Percentiles rank a stretch among this genome's conserved stretches.
Evolutionary conservation across 2,329 filamentous ascomycete species (phyloP).

Genomic region (Westerdykella ornata): DNA sequence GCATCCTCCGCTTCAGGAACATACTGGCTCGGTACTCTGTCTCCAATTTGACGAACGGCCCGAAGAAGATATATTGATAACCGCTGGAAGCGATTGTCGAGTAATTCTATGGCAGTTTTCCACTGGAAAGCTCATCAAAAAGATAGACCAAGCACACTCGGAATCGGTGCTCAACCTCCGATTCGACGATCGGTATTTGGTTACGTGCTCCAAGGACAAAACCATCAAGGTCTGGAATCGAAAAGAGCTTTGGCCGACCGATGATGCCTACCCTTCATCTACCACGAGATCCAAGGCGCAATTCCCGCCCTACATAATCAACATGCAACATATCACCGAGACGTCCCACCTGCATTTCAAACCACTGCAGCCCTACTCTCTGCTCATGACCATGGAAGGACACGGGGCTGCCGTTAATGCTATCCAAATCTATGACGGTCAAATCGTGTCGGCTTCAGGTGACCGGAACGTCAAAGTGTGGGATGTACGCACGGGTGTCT

Average conservation of each 20-base stretch:
- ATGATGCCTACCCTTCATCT: constrained; percentile 35
- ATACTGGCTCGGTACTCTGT: constrained; percentile 82
- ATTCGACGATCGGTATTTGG: constrained; percentile 84
- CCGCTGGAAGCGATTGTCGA: constrained; percentile 85
- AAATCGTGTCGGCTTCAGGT: constrained; percentile 90
- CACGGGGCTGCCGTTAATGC: constrained; percentile 93
- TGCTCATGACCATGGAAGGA: constrained; percentile 73
- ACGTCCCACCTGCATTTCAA: constrained; percentile 42
- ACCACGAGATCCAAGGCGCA: constrained; percentile 40
- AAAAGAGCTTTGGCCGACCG: constrained; percentile 39
- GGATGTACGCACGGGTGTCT: constrained; percentile 76
- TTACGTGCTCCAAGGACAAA: constrained; percentile 96
- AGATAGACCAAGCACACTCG: constrained; percentile 67
- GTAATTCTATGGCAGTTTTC: constrained; percentile 93
- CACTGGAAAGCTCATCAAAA: constrained; percentile 74
- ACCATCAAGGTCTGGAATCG: constrained; percentile 96
- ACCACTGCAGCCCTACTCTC: constrained; percentile 60
- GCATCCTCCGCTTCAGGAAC: constrained; percentile 65
- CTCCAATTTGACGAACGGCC: constrained; percentile 88
- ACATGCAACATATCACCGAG: constrained; percentile 39
- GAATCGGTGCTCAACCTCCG: constrained; percentile 92
- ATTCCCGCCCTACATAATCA: constrained; percentile 51
- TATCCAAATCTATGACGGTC: constrained; percentile 77
- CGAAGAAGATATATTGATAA: constrained; percentile 86
- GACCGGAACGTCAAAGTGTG: constrained; percentile 92